Percentiles rank a stretch among this genome's conserved stretches.
Conservation (phyloP, 2,329 filamentous ascomycete genomes). For the Talaromyces sp. region DNA sequence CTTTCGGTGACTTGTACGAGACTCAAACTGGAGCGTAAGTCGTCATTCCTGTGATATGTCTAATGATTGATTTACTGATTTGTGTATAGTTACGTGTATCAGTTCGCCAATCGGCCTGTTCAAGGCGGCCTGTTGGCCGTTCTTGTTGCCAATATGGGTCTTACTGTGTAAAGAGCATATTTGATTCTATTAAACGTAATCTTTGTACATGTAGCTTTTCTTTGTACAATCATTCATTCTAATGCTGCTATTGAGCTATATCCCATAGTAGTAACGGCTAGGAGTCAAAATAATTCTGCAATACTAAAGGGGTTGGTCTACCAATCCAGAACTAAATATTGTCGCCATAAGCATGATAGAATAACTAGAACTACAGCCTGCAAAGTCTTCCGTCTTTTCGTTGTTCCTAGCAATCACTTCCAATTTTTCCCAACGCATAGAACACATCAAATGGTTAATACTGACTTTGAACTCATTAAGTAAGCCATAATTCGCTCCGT, state of each 20-base stretch:
- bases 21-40: conserved; percentile 7
- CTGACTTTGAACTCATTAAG: conserved; percentile 38
- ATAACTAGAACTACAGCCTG: neutral
- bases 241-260: neutral
- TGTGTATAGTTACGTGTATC: neutral
- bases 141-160: conserved; percentile 7
- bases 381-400: conserved; percentile 7
- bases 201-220: neutral
- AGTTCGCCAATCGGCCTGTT: conserved; percentile 3
- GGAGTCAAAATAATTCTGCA: no score
- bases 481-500: conserved; percentile 39
- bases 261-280: no score
- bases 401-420: conserved; percentile 35
- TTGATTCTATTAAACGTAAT: neutral
- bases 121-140: conserved; percentile 9
- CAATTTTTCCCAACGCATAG: conserved; percentile 40
- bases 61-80: neutral
- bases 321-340: no score
- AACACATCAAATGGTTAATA: conserved; percentile 43
- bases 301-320: no score
- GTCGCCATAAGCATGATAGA: no score
- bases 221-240: no score
- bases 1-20: conserved; percentile 10
- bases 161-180: neutral
- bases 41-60: neutral